Base-by-base conservation (phyloP, 2,329 filamentous ascomycete genomes). In the Atkinsonella hypoxylon region DNA sequence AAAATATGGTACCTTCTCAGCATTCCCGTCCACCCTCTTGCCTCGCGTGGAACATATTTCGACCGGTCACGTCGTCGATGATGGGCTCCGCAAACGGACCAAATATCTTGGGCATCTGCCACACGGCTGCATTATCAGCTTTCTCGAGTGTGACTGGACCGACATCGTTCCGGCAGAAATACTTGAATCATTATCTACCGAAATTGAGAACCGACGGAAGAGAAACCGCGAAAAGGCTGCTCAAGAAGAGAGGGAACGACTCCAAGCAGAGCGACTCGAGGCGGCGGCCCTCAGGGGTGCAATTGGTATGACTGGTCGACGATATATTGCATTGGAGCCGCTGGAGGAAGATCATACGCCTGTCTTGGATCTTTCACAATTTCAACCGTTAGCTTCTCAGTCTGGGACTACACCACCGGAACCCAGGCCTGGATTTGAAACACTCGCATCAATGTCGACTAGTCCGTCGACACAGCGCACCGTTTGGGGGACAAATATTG, bases 101-200 rank as follows among this genome's bases (percentile, higher is more conserved):
- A 95, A 93, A 64, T 96, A 95, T 57, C 76, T 96, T 3, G 81
- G 81, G 1, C 90, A 96, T 65, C 75, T 96, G 6, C 90, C 90
- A 0, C 82, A 86, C 47, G 90, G 90, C n/a, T 95, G 89, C 64
- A 85, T 95, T 57, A 87, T 96, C 41, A 89, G 78, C 57, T 95
- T 95, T 60, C 67, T 96, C 1, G 90, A 96, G 67, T 96, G 90
- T 62, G 89, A 96, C 64, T 96, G 90, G 90, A 89, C 87, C 3
- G 89, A 95, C 57, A 87, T 93, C 38, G 87, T 96, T 5, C 77
- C 82, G 3, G 75, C 82, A 1, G 83, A 87, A 47, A 77, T 87
- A 3, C 72, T 96, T n/a, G 81, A 81, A 39, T 76, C 77, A 1
- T 96, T 95, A 66, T 73, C 76, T n/a, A 69, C 74, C 0, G 89